A percentile compares a stretch with the other conserved stretches of the same genome.
Conservation (phyloP, 371 early-diverging fungal genomes). For the Amoeboradix gromovi region DNA sequence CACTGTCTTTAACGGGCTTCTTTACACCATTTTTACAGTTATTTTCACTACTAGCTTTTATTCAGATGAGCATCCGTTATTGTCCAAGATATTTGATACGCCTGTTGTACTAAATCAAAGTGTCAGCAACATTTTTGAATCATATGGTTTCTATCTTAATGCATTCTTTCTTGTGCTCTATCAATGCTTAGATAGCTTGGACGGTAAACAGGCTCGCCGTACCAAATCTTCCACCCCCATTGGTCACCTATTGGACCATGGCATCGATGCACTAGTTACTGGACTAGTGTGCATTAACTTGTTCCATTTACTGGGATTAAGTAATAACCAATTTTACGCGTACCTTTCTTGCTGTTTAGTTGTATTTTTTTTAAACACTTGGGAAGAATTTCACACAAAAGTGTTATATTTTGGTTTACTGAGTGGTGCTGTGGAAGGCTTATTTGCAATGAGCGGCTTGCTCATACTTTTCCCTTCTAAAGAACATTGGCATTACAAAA, state of each 20-base stretch:
- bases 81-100: not conserved
- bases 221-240: slow-evolving; percentile 6
- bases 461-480: not conserved
- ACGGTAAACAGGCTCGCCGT: slow-evolving; percentile 14
- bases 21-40: not conserved
- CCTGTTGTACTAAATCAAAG: not conserved
- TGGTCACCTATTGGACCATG: slow-evolving; percentile 16
- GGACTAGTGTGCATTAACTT: slow-evolving; percentile 3
- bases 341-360: slow-evolving; percentile 4
- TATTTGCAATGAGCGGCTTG: slow-evolving; percentile 1
- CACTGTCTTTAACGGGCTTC: not conserved
- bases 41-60: not conserved
- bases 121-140: not conserved
- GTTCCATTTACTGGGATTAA: slow-evolving; percentile 7
- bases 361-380: slow-evolving; percentile 7
- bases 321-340: slow-evolving; percentile 2
- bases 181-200: slow-evolving; percentile 10
- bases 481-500: not conserved
- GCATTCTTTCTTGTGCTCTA: slow-evolving; percentile 8
- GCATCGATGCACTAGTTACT: slow-evolving; percentile 10
- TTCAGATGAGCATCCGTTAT: not conserved
- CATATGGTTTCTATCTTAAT: slow-evolving; percentile 4
- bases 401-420: slow-evolving; percentile 8
- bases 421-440: slow-evolving; percentile 11
- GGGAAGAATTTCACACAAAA: slow-evolving; percentile 9